phyloP scores from a whole-genome alignment of 2,329 filamentous ascomycete genomes.

The Orbilia brochopaga region DNA sequence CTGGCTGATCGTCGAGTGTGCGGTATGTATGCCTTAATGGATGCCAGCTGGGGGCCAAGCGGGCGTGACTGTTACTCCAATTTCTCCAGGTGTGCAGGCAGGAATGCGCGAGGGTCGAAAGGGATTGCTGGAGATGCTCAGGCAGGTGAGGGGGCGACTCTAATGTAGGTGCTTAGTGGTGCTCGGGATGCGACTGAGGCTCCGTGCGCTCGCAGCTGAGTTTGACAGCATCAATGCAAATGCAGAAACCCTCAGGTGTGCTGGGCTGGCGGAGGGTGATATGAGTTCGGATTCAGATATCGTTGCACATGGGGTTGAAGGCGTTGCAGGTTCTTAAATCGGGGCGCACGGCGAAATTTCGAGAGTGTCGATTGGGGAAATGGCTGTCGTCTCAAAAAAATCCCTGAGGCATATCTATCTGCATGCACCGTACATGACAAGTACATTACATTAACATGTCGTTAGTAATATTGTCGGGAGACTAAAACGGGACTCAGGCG shows the following conservation, averaged over 20 bases:
- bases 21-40: conserved; percentile 8
- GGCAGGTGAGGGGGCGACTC: conserved; percentile 34
- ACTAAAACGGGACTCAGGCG: conserved; percentile 7
- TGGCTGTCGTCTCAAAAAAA: conserved; percentile 25
- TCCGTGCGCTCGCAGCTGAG: conserved; percentile 32
- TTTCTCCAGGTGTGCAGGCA: conserved; percentile 34
- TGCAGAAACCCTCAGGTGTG: conserved; percentile 11
- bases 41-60: conserved; percentile 13
- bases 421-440: conserved; percentile 10
- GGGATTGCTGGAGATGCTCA: conserved; percentile 12
- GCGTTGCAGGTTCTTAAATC: conserved; percentile 12
- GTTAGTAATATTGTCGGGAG: conserved; percentile 31
- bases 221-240: conserved; percentile 37
- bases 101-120: conserved; percentile 40
- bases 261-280: conserved; percentile 12
- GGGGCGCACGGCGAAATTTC: conserved; percentile 12
- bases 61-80: conserved; percentile 13
- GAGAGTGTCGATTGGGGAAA: conserved; percentile 26
- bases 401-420: conserved; percentile 41
- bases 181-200: conserved; percentile 32
- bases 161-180: conserved; percentile 9
- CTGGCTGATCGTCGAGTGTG: conserved; percentile 25
- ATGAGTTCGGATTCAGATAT: conserved; percentile 28
- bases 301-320: conserved; percentile 15
- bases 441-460: conserved; percentile 27